phyloP scores from a whole-genome alignment of 495 filamentous ascomycete species.

The Penicillium arizonense region DNA sequence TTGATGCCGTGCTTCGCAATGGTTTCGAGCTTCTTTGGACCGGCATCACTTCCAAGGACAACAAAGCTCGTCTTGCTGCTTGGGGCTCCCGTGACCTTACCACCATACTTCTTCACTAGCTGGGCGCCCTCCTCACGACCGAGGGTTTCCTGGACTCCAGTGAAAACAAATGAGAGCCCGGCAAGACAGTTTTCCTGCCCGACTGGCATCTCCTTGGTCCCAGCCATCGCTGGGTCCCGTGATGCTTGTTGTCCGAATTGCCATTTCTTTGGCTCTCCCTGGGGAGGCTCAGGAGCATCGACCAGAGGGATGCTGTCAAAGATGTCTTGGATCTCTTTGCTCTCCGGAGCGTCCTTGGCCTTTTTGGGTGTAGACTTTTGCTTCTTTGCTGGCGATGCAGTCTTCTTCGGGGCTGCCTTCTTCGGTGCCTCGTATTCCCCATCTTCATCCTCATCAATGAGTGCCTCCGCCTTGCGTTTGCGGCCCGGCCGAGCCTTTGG shows the following conservation, averaged over 20 bases:
- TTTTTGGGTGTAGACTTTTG: slow-evolving; percentile 59
- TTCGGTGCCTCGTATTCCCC: slow-evolving; percentile 32
- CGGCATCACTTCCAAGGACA: slow-evolving; percentile 85
- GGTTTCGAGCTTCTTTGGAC: slow-evolving; percentile 88
- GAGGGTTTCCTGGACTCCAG: slow-evolving; percentile 75
- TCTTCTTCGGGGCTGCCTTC: slow-evolving; percentile 29
- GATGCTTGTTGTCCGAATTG: slow-evolving; percentile 58
- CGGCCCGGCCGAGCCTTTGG: slow-evolving; percentile 37
- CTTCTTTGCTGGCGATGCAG: slow-evolving; percentile 54
- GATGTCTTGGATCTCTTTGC: slow-evolving; percentile 71
- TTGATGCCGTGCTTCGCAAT: slow-evolving; percentile 76
- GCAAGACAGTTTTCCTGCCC: slow-evolving; percentile 89
- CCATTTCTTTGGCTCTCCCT: slow-evolving; percentile 65
- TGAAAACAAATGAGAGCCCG: slow-evolving; percentile 97
- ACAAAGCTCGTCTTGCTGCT: slow-evolving; percentile 93
- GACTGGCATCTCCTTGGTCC: slow-evolving; percentile 68
- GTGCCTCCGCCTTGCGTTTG: slow-evolving; percentile 59
- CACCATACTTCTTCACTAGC: slow-evolving; percentile 89
- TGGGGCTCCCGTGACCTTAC: slow-evolving; percentile 81
- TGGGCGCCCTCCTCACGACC: slow-evolving; percentile 83
- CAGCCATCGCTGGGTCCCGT: slow-evolving; percentile 58
- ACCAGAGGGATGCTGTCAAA: slow-evolving; percentile 84
- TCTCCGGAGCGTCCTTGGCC: slow-evolving; percentile 57
- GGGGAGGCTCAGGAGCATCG: slow-evolving; percentile 76
- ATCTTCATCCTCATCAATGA: slow-evolving; percentile 41